Percentiles rank a stretch among this genome's conserved stretches.
Evolutionary conservation across 169 alveolate genomes (phyloP).

Genomic region (Plasmodium cynomolgi): DNA sequence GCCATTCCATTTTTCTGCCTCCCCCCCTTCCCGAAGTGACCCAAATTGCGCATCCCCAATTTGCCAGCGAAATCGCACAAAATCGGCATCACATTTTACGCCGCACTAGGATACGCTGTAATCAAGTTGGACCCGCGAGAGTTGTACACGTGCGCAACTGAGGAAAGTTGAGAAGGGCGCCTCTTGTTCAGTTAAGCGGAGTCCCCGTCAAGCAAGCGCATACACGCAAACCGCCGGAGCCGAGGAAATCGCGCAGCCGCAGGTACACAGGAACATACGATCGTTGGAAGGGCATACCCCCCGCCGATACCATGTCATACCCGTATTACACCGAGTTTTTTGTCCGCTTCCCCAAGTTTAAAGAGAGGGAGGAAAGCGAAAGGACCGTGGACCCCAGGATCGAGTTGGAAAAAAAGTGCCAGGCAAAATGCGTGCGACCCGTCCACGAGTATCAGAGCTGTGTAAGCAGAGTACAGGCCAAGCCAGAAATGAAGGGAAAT

Average conservation of each 20-base stretch:
- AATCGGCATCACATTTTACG: neutral
- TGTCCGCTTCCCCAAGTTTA: constrained; percentile 80
- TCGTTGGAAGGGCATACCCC: neutral
- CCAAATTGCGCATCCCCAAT: neutral
- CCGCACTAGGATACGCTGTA: neutral
- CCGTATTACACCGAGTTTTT: constrained; percentile 80
- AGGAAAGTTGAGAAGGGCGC: neutral
- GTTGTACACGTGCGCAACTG: neutral
- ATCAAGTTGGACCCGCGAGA: neutral
- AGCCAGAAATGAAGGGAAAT: constrained; percentile 83
- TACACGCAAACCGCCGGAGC: neutral
- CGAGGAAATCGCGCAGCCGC: neutral
- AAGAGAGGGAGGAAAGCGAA: constrained; percentile 78
- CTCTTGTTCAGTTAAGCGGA: neutral
- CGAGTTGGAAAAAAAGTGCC: constrained; percentile 82
- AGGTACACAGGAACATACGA: neutral
- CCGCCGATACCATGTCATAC: constrained; percentile 70
- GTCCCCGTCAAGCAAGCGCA: neutral
- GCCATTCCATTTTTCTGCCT: neutral
- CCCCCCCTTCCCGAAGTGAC: neutral
- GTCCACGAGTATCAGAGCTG: constrained; percentile 83
- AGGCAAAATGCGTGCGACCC: constrained; percentile 81
- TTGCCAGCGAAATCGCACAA: neutral
- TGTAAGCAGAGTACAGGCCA: constrained; percentile 79
- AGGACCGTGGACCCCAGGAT: constrained; percentile 82